Evolutionary conservation across 108 stramenopile genomes (phyloP).

Genomic region (Skeletonema marinoi): DNA sequence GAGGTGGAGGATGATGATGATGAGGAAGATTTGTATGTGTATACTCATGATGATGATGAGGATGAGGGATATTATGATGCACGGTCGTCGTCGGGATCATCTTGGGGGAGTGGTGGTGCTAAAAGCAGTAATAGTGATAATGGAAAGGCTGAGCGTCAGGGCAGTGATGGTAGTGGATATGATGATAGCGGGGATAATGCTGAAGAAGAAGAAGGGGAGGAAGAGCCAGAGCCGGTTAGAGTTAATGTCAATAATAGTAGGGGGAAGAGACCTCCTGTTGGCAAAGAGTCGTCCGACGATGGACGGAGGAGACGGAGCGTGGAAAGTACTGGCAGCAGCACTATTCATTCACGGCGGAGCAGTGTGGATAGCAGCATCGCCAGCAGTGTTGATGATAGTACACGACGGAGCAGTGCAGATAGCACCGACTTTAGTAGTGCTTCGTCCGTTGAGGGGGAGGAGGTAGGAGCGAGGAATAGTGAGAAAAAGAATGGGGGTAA

Average conservation of each 20-base stretch:
- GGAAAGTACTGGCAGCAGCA: background rate
- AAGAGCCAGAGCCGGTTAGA: background rate
- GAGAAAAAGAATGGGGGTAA: background rate
- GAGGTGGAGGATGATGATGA: background rate
- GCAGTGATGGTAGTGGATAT: background rate
- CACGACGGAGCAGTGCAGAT: background rate
- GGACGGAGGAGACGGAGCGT: background rate
- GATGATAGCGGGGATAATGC: background rate
- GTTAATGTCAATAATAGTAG: background rate
- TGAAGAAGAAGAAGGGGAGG: background rate
- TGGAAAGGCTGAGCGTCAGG: background rate
- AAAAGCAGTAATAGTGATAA: too few species aligned
- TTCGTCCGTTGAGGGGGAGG: background rate
- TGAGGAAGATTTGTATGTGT: background rate
- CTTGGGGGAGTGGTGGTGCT: too few species aligned
- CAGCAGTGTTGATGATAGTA: background rate
- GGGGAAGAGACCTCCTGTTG: background rate
- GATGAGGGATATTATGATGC: too few species aligned
- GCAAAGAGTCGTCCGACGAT: background rate
- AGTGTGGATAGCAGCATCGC: background rate
- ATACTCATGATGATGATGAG: background rate
- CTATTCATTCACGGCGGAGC: background rate
- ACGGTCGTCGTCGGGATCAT: too few species aligned
- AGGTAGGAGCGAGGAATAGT: background rate
- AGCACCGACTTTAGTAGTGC: background rate